Evolutionary conservation across 768 basidiomycete species (phyloP), one percentile per base, ranked within the genome.

Genomic region (Gloeopeniophorella convolvens): DNA sequence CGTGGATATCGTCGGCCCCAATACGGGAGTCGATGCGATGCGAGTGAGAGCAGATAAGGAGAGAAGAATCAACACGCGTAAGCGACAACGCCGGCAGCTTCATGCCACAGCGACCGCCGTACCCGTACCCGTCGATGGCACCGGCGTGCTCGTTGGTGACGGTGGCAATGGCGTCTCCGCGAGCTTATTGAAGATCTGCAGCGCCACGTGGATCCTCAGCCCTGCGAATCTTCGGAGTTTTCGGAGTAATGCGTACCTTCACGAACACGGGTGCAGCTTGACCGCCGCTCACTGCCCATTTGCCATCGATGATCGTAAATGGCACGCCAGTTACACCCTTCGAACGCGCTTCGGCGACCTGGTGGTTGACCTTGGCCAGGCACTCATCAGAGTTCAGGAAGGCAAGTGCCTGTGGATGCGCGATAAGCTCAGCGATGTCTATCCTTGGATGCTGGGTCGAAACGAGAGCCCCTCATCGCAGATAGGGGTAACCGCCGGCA

Each of bases 281-380:
- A 9, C 81, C 82, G 8, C 87, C 87, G 42, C 76, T 80, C 23
- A 89, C 74, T 5, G 81, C 85, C 82, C 84, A 90, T 61, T 82
- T 83, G 11, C 79, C 76, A 62, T 89, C 80, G 57, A 90, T 83
- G 59, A 90, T 78, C 23, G 80, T 83, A 70, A 88, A 79, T 7
- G 89, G 89, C 3, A 91, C 85, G 32, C 88, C 87, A 5, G 77
- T 80, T 43, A 91, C 78, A 15, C 87, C 87, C 48, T 80, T 76
- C 34, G 70, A 67, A 46, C 80, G 76, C 33, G 83, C 83, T 41
- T 78, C 74, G 8, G 73, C 70, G 59, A 80, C 81, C 67, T 82
- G 78, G 9, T 70, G 67, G 53, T 80, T 68, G 1, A 90, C 80
- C 56, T 86, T 84, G 45, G 74, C 70, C 59, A 76, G 71, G 49